phyloP scores from a whole-genome alignment of 2,329 filamentous ascomycete genomes.

The Taxawa tesnikishii region DNA sequence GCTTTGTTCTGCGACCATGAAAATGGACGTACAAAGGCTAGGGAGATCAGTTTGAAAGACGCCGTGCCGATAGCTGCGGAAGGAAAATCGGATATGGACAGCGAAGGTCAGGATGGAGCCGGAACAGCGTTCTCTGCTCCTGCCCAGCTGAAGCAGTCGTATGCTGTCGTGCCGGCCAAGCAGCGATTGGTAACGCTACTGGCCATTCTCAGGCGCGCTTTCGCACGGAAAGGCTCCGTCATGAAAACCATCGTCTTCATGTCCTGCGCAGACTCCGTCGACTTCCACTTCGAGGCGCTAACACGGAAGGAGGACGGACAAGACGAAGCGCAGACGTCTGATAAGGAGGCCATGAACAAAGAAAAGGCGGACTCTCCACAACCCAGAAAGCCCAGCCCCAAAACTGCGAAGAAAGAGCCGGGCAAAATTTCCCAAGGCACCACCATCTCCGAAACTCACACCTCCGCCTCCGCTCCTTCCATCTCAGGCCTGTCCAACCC shows the following conservation, averaged over 20 bases:
- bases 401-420: conserved; percentile 9
- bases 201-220: conserved; percentile 72
- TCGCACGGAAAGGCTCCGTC: conserved; percentile 75
- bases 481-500: conserved; percentile 55
- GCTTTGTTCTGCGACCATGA: conserved; percentile 93
- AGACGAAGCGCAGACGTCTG: conserved; percentile 10
- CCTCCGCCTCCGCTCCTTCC: conserved; percentile 56
- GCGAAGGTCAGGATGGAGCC: conserved; percentile 31
- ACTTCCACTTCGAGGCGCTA: conserved; percentile 88
- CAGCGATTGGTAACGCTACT: conserved; percentile 79
- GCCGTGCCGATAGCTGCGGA: conserved; percentile 68
- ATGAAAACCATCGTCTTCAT: conserved; percentile 98
- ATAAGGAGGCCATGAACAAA: conserved; percentile 16
- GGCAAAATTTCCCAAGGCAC: conserved; percentile 29
- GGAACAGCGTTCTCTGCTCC: conserved; percentile 64
- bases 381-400: conserved; percentile 8
- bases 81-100: conserved; percentile 30
- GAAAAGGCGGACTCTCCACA: conserved; percentile 10
- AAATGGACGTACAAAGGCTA: conserved; percentile 88
- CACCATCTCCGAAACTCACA: conserved; percentile 30
- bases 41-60: conserved; percentile 94
- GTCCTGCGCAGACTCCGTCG: conserved; percentile 90
- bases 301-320: conserved; percentile 29
- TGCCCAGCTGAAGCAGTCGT: conserved; percentile 86
- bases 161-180: conserved; percentile 78